A percentile compares a stretch with the other conserved stretches of the same genome.
phyloP scores from a whole-genome alignment of 805 yeast genomes.

The Teunomyces stri region DNA sequence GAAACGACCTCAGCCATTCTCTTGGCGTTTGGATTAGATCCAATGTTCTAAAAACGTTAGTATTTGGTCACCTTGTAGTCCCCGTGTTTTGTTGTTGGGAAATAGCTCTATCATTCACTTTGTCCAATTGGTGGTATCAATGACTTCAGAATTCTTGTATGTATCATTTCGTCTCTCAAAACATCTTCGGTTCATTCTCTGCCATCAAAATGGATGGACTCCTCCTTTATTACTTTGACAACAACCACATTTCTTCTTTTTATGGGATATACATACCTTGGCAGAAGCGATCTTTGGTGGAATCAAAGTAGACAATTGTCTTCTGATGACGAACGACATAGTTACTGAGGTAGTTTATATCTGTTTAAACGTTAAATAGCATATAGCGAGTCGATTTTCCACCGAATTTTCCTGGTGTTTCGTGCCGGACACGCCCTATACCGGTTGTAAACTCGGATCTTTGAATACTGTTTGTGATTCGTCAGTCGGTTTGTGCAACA shows the following conservation, averaged over 20 bases:
- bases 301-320: conserved; percentile 91
- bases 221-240: not conserved
- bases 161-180: conserved; percentile 1
- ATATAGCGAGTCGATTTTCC: conserved; percentile 2
- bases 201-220: not conserved
- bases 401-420: conserved; percentile 2
- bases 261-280: conserved; percentile 46
- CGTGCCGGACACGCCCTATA: not conserved
- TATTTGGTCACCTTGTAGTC: conserved; percentile 7
- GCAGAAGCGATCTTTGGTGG: conserved; percentile 99
- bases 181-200: too few relatives aligned
- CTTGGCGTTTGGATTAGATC: conserved; percentile 94
- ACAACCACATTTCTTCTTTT: not conserved
- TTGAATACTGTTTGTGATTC: conserved; percentile 4
- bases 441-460: not conserved
- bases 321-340: conserved; percentile 87
- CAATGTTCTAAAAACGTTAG: conserved; percentile 66
- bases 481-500: not conserved
- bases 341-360: conserved; percentile 7
- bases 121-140: too few relatives aligned
- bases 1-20: conserved; percentile 93
- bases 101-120: not conserved
- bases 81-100: not conserved
- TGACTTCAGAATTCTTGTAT: conserved; percentile 4
- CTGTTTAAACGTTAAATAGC: conserved; percentile 3